Base-by-base conservation (phyloP, 305 asterid species). In the Lippia alba region DNA sequence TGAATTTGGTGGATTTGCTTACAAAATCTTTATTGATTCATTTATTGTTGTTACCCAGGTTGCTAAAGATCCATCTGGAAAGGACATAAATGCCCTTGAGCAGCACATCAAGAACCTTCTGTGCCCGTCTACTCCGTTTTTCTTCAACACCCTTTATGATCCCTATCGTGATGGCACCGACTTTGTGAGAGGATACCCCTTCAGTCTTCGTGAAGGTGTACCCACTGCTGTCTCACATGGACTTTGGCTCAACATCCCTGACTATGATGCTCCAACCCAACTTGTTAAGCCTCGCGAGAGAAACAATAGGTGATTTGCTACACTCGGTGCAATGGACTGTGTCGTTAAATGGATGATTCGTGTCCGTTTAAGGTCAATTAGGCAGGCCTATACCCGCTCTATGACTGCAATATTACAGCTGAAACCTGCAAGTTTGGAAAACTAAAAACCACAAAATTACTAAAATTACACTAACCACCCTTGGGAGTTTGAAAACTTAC, bases 201-300 rank as follows among this genome's bases (percentile, higher is more conserved):
- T 90, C 84, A 90, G 96, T 69, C 96, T 90, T 61, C 92, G 96
- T 66, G 96, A 87, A 77, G 96, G 96, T 30, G 94, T 78, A 6
- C 83, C 94, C 3, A 89, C 96, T 54, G 92, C 92, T 0, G 86
- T 85, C 3, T 89, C 96, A 12, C 96, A 89, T 64, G 96, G 94
- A 19, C 96, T 90, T 41, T 90, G 96, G 96, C 92, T 90, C 59
- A 86, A 90, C 86, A 84, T 90, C 63, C 96, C 96, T 5, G 96
- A 90, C 69, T 90, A 90, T 11, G 96, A 90, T 24, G 96, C 96
- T 8, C 94, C 94, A 12, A 90, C 96, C 24, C 96, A 90, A 75
- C 94, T 90, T 3, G 96, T 90, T 72, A 90, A 87, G 84, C 96
- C 96, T 67, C 94, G 67, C 2, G 96, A 90, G 83, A 81, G 96